A percentile compares a stretch with the other conserved stretches of the same genome.
These are phyloP conservation scores for Solanum ossicruentum DNA, from an alignment of 257 asterid genomes.

Conservation along the genomic window DNA sequence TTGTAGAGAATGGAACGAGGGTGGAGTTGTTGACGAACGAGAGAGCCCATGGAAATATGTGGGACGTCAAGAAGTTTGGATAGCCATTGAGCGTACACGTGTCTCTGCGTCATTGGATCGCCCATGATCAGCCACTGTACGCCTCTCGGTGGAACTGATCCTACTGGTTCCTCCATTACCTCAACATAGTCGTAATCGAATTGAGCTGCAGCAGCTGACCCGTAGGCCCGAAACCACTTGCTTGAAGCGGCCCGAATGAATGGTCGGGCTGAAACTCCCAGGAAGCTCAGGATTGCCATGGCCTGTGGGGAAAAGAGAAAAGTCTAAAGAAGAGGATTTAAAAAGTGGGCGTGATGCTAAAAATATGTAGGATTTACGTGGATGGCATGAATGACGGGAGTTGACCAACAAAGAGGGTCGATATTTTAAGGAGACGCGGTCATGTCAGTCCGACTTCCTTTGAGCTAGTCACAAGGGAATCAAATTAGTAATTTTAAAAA, in stretches of 20 bases:
- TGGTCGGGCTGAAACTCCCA: constrained; percentile 30
- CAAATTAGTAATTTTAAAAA: neutral
- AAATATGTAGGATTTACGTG: neutral
- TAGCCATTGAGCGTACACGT: constrained; percentile 67
- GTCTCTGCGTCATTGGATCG: constrained; percentile 66
- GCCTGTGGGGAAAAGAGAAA: neutral
- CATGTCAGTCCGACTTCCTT: neutral
- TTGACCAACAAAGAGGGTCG: neutral
- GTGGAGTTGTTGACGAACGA: constrained; percentile 71
- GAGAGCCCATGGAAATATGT: constrained; percentile 84
- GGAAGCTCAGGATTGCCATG: constrained; percentile 55
- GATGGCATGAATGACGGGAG: neutral
- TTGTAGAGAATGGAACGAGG: constrained; percentile 67
- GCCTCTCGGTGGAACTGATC: constrained; percentile 53
- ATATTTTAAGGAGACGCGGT: neutral
- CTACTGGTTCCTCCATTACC: constrained; percentile 40
- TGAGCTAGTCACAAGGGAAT: neutral
- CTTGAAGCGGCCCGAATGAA: neutral
- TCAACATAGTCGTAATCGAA: constrained; percentile 20
- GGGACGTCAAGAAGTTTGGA: constrained; percentile 76
- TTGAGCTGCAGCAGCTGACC: constrained; percentile 69
- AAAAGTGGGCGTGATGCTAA: constrained; percentile 3
- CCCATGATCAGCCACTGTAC: constrained; percentile 94
- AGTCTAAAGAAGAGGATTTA: constrained; percentile 1
- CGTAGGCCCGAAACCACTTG: constrained; percentile 22